These are phyloP conservation scores for Globisporangium mamillatum DNA, from an alignment of 352 stramenopile genomes.

Conservation along the genomic window DNA sequence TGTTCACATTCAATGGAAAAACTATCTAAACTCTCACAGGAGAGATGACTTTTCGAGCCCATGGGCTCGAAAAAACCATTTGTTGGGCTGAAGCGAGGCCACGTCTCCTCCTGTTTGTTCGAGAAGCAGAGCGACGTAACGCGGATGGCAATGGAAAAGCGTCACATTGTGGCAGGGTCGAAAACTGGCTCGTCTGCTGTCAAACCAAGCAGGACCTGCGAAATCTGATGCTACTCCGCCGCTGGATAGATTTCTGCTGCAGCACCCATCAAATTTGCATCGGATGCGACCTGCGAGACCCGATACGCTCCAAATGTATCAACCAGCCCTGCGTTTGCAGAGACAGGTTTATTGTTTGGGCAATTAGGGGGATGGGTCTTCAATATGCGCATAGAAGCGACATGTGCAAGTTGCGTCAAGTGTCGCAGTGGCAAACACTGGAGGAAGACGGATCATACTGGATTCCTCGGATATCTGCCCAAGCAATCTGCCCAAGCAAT, in stretches of 20 bases:
- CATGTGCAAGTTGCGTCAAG: conserved; percentile 3
- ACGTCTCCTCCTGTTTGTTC: not conserved
- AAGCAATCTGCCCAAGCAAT: not conserved
- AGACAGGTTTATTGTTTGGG: not conserved
- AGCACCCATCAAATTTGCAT: not conserved
- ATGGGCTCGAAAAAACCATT: not conserved
- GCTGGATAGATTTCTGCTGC: not conserved
- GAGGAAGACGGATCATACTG: not conserved
- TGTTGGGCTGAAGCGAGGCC: not conserved
- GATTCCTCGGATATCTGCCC: not conserved
- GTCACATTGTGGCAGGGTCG: conserved; percentile 7
- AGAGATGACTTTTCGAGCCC: not conserved
- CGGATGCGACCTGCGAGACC: not conserved
- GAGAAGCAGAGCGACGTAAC: conserved; percentile 10
- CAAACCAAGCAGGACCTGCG: conserved; percentile 2
- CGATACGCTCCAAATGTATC: conserved; percentile 13
- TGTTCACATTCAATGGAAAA: not conserved
- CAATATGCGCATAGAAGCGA: not conserved
- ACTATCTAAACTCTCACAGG: not conserved
- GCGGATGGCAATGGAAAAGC: conserved; percentile 1
- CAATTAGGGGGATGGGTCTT: not conserved
- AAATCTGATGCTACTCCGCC: not conserved
- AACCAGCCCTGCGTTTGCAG: not conserved
- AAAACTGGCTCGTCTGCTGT: conserved; percentile 9
- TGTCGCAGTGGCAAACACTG: not conserved